A percentile compares a stretch with the other conserved stretches of the same genome.
Conservation (phyloP, 2,329 filamentous ascomycete species). For the Thelonectria blattea region DNA sequence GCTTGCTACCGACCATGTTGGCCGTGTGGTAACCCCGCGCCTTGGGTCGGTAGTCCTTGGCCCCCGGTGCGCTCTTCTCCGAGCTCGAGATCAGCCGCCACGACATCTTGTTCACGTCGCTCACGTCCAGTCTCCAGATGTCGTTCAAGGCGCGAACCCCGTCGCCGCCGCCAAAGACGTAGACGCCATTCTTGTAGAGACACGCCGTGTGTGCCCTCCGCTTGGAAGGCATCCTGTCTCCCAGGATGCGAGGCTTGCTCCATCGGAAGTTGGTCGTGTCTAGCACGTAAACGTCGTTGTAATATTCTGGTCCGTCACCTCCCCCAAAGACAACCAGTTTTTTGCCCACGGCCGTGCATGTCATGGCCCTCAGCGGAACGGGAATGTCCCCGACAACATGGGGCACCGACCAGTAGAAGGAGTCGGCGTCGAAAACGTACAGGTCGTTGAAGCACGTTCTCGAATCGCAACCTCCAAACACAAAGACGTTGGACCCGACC, state of each 20-base stretch:
- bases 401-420: constrained; percentile 73
- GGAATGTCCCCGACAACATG: constrained; percentile 69
- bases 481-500: constrained; percentile 69
- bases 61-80: constrained; percentile 42
- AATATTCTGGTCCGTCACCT: constrained; percentile 73
- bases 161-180: constrained; percentile 75
- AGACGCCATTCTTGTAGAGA: constrained; percentile 73
- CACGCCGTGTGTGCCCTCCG: constrained; percentile 74
- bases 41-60: constrained; percentile 58
- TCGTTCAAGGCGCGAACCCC: constrained; percentile 74
- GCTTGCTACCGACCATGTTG: constrained; percentile 74
- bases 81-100: constrained; percentile 68
- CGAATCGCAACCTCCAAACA: constrained; percentile 73
- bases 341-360: constrained; percentile 73
- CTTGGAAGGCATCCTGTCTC: constrained; percentile 64
- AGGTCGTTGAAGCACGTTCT: constrained; percentile 72
- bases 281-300: constrained; percentile 75
- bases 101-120: constrained; percentile 69
- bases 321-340: constrained; percentile 74
- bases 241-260: constrained; percentile 65
- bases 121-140: constrained; percentile 74
- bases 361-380: constrained; percentile 72
- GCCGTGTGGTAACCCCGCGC: constrained; percentile 74
- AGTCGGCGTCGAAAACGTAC: constrained; percentile 72
- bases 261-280: constrained; percentile 73